These are phyloP conservation scores for Marchantia paleacea DNA, from an alignment of 225 moss, liverwort and hornwort genomes.

Conservation along the genomic window DNA sequence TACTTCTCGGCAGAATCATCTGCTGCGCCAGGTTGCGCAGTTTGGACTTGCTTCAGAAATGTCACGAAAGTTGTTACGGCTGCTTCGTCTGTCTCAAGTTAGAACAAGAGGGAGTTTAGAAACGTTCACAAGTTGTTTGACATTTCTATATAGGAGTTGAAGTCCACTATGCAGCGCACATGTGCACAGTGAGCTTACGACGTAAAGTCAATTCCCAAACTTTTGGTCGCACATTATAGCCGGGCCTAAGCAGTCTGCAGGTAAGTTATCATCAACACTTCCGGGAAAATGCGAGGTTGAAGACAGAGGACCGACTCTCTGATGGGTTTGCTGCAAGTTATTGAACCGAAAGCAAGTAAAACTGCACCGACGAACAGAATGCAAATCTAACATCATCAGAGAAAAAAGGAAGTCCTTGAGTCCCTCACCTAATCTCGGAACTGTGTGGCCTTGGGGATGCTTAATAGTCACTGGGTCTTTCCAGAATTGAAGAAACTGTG, in stretches of 20 bases:
- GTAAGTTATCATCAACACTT: too few species aligned
- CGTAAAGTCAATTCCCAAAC: too few species aligned
- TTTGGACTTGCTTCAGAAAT: constrained; percentile 35
- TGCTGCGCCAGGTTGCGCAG: not conserved
- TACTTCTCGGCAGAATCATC: not conserved
- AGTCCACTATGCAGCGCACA: too few species aligned
- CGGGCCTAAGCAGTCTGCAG: too few species aligned
- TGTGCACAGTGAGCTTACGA: too few species aligned
- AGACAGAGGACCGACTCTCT: not conserved
- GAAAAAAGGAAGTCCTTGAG: not conserved
- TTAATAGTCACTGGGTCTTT: constrained; percentile 46
- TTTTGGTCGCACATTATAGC: not conserved
- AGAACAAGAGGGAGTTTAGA: not conserved
- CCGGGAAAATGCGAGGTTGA: not conserved
- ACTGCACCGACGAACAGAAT: not conserved
- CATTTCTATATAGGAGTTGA: not conserved
- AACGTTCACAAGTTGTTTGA: not conserved
- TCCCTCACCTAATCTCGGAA: constrained; percentile 77
- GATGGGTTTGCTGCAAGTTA: not conserved
- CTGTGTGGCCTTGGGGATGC: constrained; percentile 73
- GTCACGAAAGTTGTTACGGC: constrained; percentile 33
- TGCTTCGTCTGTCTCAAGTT: constrained; percentile 45
- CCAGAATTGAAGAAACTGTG: constrained; percentile 48
- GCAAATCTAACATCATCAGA: not conserved
- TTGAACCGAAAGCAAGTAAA: not conserved